Evolutionary conservation across 2,329 filamentous ascomycete genomes (phyloP).

Genomic region (Talaromyces sp.): DNA sequence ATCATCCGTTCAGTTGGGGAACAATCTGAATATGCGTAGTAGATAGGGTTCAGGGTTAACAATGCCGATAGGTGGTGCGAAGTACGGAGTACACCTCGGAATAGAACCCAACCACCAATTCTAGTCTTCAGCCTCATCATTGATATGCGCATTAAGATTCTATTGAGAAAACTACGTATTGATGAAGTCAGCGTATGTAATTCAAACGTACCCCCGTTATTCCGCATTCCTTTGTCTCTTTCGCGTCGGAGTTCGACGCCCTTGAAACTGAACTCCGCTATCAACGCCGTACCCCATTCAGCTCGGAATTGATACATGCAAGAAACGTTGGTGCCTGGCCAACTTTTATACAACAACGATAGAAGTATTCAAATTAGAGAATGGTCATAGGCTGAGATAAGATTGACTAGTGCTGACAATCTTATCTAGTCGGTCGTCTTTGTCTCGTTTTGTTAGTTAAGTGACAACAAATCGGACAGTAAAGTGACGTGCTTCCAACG

Average conservation of each 20-base stretch:
- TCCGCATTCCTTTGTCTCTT: background rate
- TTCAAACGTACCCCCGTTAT: background rate
- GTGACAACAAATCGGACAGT: background rate
- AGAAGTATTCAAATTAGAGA: too few species aligned
- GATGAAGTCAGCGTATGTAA: background rate
- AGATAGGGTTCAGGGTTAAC: background rate
- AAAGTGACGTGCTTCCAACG: background rate
- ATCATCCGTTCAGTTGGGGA: background rate
- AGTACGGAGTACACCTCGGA: background rate
- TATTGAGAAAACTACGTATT: background rate
- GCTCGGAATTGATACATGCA: background rate
- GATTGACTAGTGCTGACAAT: background rate
- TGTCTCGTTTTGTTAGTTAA: background rate
- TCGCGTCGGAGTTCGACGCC: background rate
- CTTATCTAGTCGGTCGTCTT: background rate
- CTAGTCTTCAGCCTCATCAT: background rate
- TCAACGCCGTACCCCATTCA: background rate
- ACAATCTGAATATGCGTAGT: background rate
- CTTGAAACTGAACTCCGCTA: background rate
- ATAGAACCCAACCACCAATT: background rate
- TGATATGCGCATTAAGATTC: background rate
- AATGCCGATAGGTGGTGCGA: background rate
- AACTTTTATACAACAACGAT: background rate
- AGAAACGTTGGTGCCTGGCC: slow-evolving; percentile 1
- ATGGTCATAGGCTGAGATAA: background rate